Evolutionary conservation across 1,284 basidiomycete genomes (phyloP).

Genomic region (Vanrija sp.): DNA sequence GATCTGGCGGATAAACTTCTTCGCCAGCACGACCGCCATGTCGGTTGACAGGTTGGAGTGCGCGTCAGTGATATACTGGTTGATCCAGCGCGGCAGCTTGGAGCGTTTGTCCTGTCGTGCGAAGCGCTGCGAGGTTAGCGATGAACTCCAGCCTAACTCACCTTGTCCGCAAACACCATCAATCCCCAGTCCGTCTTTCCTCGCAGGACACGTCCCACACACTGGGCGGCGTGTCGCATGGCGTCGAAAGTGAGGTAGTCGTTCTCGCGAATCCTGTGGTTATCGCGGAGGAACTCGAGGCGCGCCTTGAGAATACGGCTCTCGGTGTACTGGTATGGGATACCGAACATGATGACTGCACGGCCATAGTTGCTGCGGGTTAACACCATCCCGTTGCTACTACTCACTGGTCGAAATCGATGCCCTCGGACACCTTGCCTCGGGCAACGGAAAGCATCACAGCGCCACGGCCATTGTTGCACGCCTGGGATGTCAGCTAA

Average conservation of each 20-base stretch:
- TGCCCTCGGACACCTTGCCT: conserved; percentile 99
- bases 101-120: conserved; percentile 93
- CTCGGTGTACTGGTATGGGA: conserved; percentile 98
- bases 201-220: conserved; percentile 92
- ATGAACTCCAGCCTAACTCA: conserved; percentile 41
- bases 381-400: not conserved
- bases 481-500: conserved; percentile 62
- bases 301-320: conserved; percentile 96
- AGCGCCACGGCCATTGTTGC: conserved; percentile 96
- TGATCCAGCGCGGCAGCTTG: conserved; percentile 98
- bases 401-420: conserved; percentile 92
- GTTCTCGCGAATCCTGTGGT: conserved; percentile 95
- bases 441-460: conserved; percentile 94
- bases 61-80: conserved; percentile 97
- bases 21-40: conserved; percentile 93
- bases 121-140: conserved; percentile 68
- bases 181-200: conserved; percentile 99
- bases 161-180: conserved; percentile 99
- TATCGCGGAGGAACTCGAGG: conserved; percentile 95
- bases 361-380: conserved; percentile 76
- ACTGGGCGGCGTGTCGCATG: conserved; percentile 98
- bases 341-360: conserved; percentile 99
- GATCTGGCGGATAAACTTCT: conserved; percentile 95
- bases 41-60: conserved; percentile 97
- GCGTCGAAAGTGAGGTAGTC: conserved; percentile 99